Evolutionary conservation across 1,284 basidiomycete species (phyloP), one percentile per base, ranked within the genome.

Genomic region (Golubevia pallescens): DNA sequence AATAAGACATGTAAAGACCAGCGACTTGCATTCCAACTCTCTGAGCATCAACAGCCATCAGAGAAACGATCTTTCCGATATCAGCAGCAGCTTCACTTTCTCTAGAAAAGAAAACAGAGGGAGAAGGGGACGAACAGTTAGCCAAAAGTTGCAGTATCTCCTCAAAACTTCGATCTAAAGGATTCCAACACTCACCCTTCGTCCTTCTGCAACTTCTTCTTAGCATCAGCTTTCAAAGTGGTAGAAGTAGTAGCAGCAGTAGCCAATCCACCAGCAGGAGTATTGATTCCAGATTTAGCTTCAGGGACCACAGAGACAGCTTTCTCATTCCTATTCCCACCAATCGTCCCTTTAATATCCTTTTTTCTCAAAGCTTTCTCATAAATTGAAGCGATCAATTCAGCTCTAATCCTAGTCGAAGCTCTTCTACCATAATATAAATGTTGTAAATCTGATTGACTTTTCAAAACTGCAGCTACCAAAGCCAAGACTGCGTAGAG

Each of bases 391-490:
- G 67, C 13, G 13, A 68, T 75, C 20, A 77, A 69, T 52, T 75
- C 69, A 19, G 70, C 68, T 58, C 67, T 68, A 63, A 75, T 65
- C 13, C 75, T 68, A 14, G 73, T 67, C 58, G 64, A 32, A 13
- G 71, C 73, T 8, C 75, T 62, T n/a, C 75, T 65, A n/a, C 70
- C 65, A 28, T 69, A 67, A 63, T 68, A 74, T n/a, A 77, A 65
- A 54, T 77, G 75, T 61, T 77, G 71, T 16, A 77, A 64, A 57
- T 77, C 75, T 2, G 65, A 57, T 58, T 77, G 73, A 0, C 66
- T 67, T 67, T 73, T 71, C 67, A 72, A 24, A 19, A 74, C 60
- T 14, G 62, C 63, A 20, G 63, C 53, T 28, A 73, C 7, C n/a
- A 77, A 52, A 16, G 73, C 68, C 23, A 70, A 62, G 13, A 73